Evolutionary conservation across 140 eudicot genomes (phyloP), one percentile per base, ranked within the genome.

Genomic region (Senecio squalidus): DNA sequence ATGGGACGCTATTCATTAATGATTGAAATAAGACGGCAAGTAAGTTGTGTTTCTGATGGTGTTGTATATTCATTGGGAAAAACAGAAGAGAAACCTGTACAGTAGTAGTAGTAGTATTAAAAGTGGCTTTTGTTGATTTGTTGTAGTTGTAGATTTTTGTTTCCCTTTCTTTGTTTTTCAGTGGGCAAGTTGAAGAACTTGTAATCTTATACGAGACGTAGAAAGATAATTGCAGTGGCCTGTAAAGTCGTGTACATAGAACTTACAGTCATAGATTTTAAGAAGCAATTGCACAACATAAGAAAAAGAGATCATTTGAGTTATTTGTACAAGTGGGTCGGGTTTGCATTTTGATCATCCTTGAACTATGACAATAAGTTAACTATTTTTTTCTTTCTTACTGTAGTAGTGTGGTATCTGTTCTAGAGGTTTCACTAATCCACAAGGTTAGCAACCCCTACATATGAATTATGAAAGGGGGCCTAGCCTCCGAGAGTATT

Each of bases 21-120:
- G 55, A 50, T 26, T 50, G 70, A 45, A 55, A 56, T 20, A 47
- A 43, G 11, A 48, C 20, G 55, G 8, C 11, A 20, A 57, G 53
- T 51, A 58, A 55, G 72, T 63, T 67, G 71, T 73, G 76, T 54
- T 67, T 76, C 72, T 46, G 1, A 64, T 67, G 66, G 77, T 80
- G 89, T 87, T 83, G 94, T 87, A 80, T 64, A 75, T 78, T 72
- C 75, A 62, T 75, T 69, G 79, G 63, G 69, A 66, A 80, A 68
- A 77, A 36, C n/a, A 69, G 65, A 64, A 71, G 61, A 64, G 60
- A 46, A 47, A 64, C 55, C 45, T 89, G 95, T 89, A 85, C 74
- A 85, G 92, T 78, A 73, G 84, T n/a, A n/a, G n/a, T n/a, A n/a
- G n/a, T n/a, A n/a, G n/a, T 63, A 67, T 78, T 28, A 72, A 71